Evolutionary conservation across 2,329 filamentous ascomycete species (phyloP), one percentile per base, ranked within the genome.

Genomic region (Harringtonia lauricola): DNA sequence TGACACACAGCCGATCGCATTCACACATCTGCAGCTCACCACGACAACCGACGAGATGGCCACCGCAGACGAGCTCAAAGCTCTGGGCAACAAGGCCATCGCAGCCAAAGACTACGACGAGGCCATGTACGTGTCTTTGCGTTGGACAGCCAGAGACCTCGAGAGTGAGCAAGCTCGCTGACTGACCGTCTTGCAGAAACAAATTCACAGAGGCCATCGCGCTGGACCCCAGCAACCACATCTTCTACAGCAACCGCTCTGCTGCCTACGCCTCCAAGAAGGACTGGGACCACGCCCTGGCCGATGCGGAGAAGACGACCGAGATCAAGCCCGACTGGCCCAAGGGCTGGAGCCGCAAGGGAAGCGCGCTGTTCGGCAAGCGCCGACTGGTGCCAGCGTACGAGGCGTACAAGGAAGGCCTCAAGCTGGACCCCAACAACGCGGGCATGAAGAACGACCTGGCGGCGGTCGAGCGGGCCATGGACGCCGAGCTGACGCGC

Each of bases 1-100:
- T n/a, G n/a, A n/a, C n/a, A 29, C 28, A 29, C 19, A 24, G 35
- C 15, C 35, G 22, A 24, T 24, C 15, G 17, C 21, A 17, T 24
- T 37, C 21, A n/a, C n/a, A n/a, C n/a, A n/a, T n/a, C n/a, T n/a
- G n/a, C n/a, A n/a, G n/a, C n/a, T n/a, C n/a, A n/a, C n/a, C n/a
- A n/a, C n/a, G n/a, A n/a, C n/a, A n/a, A n/a, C n/a, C n/a, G n/a
- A n/a, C n/a, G 44, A 14, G 28, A 79, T 79, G 75, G 65, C 74
- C 56, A 74, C 73, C 49, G 77, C 76, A 55, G 79, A 82, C 64
- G 76, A 90, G 77, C 79, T 98, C 58, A 98, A 98, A 74, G 87
- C 89, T 59, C 83, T 92, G 63, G 92, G 90, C 72, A 98, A 98
- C 75, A 94, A 94, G 74, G 89, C 94, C 66, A 98, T 98, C 66